Base-by-base conservation (phyloP, 163 green algal species). In the Prototheca wickerhamii region DNA sequence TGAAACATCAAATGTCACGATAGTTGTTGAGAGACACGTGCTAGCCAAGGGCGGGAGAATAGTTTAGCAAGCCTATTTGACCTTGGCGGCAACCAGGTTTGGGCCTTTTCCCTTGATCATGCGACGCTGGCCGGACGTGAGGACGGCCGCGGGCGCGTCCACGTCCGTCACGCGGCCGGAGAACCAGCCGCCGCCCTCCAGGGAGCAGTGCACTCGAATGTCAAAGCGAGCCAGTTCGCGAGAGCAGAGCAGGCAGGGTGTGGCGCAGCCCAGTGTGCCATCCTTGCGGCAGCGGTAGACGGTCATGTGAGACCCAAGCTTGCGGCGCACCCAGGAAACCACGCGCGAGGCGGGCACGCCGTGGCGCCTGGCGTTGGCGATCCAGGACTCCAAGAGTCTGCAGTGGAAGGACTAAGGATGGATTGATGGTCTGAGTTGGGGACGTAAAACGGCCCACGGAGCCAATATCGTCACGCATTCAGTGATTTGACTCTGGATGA, bases 191-290 rank as follows among this genome's bases (percentile, higher is more conserved):
- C 35, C 60, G 42, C n/a, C 57, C 1, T 40, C 44, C 35, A 63
- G 29, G 12, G 69, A 60, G 63, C 83, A 91, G 43, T 74, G 69
- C 21, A 91, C 78, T 1, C 64, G 59, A 15, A 91, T 42, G 58
- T 85, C 84, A 61, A 84, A 85, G 4, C 60, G 64, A 4, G 53
- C 31, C 21, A 88, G 74, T 58, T 81, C 63, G 23, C 60, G 58
- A 43, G 77, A 70, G 73, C 84, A 91, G 21, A 84, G 59, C 5
- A 88, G 64, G 64, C 84, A 88, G 2, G 82, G 84, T n/a, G 78
- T 67, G 37, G 73, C 70, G 57, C 70, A 80, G 57, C 81, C 84
- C 21, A 87, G 66, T 7, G 57, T 76, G 42, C 80, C 84, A 63
- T 91, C 83, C 21, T 62, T 37, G 2, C 78, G 71, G 21, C 67